Evolutionary conservation across 495 filamentous ascomycete species (phyloP).

Genomic region (Talaromyces wortmannii): DNA sequence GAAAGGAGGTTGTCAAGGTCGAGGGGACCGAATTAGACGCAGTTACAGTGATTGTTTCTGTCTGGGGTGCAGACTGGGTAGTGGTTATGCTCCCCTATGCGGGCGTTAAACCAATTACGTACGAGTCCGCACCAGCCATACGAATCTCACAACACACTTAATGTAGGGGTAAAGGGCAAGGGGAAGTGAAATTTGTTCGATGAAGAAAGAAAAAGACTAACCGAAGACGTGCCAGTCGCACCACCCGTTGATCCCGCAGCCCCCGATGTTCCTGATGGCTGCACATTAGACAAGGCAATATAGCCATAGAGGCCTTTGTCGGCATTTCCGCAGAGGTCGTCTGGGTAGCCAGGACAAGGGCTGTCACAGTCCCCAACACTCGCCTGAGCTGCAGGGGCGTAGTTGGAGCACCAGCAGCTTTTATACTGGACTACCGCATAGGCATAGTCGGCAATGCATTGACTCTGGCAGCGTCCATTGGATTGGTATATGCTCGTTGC

Average conservation of each 20-base stretch:
- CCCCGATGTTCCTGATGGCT: conserved; percentile 27
- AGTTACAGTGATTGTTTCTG: conserved; percentile 7
- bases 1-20: conserved; percentile 1
- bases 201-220: conserved; percentile 10
- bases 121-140: conserved; percentile 4
- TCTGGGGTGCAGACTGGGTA: conserved; percentile 1
- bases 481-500: conserved; percentile 56
- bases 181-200: not conserved
- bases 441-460: conserved; percentile 52
- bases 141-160: not conserved
- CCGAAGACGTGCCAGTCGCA: conserved; percentile 20
- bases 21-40: conserved; percentile 2
- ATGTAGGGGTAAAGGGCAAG: not conserved
- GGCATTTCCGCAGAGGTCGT: conserved; percentile 56
- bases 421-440: conserved; percentile 60
- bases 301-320: conserved; percentile 54
- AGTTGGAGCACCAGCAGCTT: conserved; percentile 73
- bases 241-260: conserved; percentile 11
- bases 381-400: conserved; percentile 44
- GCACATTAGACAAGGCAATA: conserved; percentile 18
- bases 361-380: conserved; percentile 43
- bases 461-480: conserved; percentile 51
- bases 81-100: conserved; percentile 7
- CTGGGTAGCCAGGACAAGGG: conserved; percentile 60
- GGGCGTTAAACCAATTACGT: conserved; percentile 10